Evolutionary conservation across 2,329 filamentous ascomycete genomes (phyloP), one percentile per base, ranked within the genome.

Genomic region (Xylariaceae sp.): DNA sequence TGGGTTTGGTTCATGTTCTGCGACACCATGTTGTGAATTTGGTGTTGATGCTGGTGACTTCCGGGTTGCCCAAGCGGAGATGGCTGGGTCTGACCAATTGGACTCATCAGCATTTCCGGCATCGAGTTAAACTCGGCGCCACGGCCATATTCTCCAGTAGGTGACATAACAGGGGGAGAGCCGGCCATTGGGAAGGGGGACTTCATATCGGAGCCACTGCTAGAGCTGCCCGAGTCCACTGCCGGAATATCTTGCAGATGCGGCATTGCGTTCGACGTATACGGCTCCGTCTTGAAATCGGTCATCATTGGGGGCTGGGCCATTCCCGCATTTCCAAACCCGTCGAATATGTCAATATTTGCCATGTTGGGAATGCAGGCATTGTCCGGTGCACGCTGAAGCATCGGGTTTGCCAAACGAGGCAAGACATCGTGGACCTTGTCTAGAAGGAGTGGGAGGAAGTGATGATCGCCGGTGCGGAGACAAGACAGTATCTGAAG

Each of bases 371-470:
- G 58, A 45, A 70, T 74, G 62, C 71, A 75, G 37, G 77, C 66
- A 47, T 76, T 82, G 53, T 87, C 84, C 0, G 85, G 84, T 0
- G 81, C 77, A 15, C 81, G 81, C 62, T 82, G 80, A 11, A 87
- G 78, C 76, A 84, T 81, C 1, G 84, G 85, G 64, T 81, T 84
- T 59, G 80, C 78, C 13, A 87, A 76, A 11, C 79, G 79, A 6
- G 88, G 88, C 2, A 92, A 75, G 2, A 88, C 80, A 48, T 93
- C 88, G 61, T 87, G 81, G 45, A 93, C 82, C 75, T 93, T 94
- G 71, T 82, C 83, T 57, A 94, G 75, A 1, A 96, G 80, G 0
- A 95, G 79, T 2, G 90, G 90, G 11, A 93, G 77, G 70, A 91
- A 94, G 55, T 88, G 87, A 62, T 88, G 82, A 58, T 92, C 82